Conservation (phyloP, 2,329 filamentous ascomycete genomes). For the Ceratocystis ficicola region DNA sequence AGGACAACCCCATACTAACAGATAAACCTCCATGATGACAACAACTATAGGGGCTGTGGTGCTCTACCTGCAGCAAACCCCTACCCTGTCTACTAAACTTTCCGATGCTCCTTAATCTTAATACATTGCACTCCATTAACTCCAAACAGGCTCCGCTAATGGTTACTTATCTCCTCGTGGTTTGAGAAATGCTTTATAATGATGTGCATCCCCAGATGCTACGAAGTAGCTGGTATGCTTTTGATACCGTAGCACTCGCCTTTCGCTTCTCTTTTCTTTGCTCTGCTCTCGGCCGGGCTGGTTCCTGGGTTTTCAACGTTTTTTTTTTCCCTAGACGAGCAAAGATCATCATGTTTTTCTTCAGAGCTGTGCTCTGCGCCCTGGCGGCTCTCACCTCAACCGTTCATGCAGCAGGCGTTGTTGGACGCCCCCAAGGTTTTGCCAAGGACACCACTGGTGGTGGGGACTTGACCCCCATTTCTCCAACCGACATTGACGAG, state of each 20-base stretch:
- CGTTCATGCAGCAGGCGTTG: conserved; percentile 26
- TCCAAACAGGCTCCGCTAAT: no score
- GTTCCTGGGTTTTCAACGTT: not conserved
- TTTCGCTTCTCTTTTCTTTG: not conserved
- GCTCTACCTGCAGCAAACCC: not conserved
- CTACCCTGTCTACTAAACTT: not conserved
- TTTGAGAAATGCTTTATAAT: not conserved
- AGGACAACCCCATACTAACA: no score
- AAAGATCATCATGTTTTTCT: conserved; percentile 11
- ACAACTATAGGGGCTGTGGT: not conserved
- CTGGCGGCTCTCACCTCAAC: conserved; percentile 24
- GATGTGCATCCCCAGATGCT: not conserved
- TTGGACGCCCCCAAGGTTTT: conserved; percentile 28
- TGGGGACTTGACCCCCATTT: conserved; percentile 34
- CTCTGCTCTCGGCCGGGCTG: not conserved
- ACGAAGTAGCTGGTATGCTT: conserved; percentile 19
- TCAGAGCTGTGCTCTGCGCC: conserved; percentile 1
- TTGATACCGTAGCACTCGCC: not conserved
- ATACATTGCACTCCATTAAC: not conserved
- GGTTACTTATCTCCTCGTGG: not conserved
- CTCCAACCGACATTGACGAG: conserved; percentile 36
- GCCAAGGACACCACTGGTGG: conserved; percentile 39
- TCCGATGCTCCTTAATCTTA: not conserved
- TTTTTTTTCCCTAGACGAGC: not conserved
- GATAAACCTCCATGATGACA: not conserved